Conservation (phyloP, 2,329 filamentous ascomycete genomes). For the Blastomyces emzantsi region DNA sequence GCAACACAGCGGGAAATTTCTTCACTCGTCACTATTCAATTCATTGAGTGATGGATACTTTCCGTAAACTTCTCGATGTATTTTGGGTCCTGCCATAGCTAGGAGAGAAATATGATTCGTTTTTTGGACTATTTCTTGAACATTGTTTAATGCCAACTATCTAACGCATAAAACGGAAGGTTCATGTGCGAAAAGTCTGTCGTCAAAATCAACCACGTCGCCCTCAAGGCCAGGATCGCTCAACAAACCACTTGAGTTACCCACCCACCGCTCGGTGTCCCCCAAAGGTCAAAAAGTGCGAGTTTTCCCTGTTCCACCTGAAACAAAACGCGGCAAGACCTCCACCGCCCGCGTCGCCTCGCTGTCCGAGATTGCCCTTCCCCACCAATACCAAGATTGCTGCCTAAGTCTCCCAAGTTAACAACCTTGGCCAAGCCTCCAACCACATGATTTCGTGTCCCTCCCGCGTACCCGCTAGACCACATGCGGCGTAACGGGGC, state of each 20-base stretch:
- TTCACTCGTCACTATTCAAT: background rate
- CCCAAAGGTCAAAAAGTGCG: background rate
- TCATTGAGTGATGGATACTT: background rate
- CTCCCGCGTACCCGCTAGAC: constrained; percentile 10
- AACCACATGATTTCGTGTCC: constrained; percentile 12
- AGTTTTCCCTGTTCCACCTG: background rate
- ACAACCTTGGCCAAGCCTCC: background rate
- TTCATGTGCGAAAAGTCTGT: too few relatives aligned
- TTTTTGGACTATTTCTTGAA: background rate
- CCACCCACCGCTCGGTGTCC: background rate
- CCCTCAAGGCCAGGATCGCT: background rate
- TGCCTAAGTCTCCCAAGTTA: background rate
- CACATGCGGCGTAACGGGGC: constrained; percentile 7
- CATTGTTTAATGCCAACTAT: too few relatives aligned
- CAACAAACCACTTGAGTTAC: background rate
- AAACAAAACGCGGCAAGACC: background rate
- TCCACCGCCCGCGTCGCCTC: background rate
- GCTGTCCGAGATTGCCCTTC: background rate
- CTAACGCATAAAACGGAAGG: too few relatives aligned
- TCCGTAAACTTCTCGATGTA: background rate
- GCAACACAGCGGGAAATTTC: background rate
- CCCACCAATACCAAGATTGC: background rate
- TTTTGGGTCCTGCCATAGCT: background rate
- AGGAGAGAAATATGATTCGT: background rate
- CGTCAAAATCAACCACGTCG: background rate